These are phyloP conservation scores for Xanthoconium purpureum DNA, from an alignment of 768 basidiomycete species.

Conservation along the genomic window DNA sequence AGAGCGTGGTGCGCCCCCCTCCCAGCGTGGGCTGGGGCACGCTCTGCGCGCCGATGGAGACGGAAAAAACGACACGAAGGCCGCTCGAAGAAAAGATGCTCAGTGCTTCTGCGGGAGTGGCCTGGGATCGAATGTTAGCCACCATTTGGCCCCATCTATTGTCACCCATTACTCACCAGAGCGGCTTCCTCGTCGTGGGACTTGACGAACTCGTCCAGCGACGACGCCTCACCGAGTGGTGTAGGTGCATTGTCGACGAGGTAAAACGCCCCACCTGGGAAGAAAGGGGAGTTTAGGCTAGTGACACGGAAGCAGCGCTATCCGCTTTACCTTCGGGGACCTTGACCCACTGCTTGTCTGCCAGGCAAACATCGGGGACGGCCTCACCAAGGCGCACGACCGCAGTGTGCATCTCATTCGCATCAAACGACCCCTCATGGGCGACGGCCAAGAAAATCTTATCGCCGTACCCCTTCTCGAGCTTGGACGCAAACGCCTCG, in stretches of 20 bases:
- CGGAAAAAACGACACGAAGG: conserved; percentile 44
- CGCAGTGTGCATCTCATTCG: conserved; percentile 5
- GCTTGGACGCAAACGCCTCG: conserved; percentile 14
- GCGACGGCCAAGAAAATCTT: conserved; percentile 24
- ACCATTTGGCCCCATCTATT: no score
- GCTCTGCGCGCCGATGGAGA: conserved; percentile 23
- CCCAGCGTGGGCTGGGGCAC: conserved; percentile 16
- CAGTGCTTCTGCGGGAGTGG: conserved; percentile 39
- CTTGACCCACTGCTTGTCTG: conserved; percentile 17
- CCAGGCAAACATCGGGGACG: conserved; percentile 8
- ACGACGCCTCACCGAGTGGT: conserved; percentile 8
- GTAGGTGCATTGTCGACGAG: conserved; percentile 12
- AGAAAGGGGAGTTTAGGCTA: background rate
- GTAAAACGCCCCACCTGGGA: conserved; percentile 16
- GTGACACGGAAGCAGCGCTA: background rate
- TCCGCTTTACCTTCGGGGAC: conserved; percentile 17
- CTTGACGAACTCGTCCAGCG: conserved; percentile 16
- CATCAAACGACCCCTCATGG: conserved; percentile 10
- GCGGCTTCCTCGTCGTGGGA: conserved; percentile 2
- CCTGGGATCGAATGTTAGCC: conserved; percentile 28
- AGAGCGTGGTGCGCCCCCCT: conserved; percentile 32
- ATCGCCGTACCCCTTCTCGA: conserved; percentile 30
- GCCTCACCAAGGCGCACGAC: conserved; percentile 9
- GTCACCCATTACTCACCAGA: conserved; percentile 10
- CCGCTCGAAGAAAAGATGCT: conserved; percentile 44